Evolutionary conservation across 345 rosid species (phyloP).

Genomic region (Xanthoceras sorbifolium): DNA sequence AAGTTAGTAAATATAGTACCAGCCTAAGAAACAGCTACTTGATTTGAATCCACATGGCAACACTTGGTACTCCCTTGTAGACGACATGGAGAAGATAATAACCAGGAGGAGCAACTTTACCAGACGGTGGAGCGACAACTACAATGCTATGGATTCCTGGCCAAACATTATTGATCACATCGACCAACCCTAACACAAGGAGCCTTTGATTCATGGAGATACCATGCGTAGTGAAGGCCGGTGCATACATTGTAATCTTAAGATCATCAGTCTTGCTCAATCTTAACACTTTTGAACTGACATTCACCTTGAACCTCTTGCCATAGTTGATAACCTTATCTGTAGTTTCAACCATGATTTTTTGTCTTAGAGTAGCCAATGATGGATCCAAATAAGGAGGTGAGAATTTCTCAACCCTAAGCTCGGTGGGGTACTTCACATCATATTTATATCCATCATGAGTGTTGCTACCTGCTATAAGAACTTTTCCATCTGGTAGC

Average conservation of each 20-base stretch:
- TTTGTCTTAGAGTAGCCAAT: constrained; percentile 30
- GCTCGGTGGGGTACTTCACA: constrained; percentile 67
- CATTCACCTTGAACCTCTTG: constrained; percentile 22
- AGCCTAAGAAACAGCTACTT: constrained; percentile 16
- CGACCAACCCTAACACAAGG: constrained; percentile 31
- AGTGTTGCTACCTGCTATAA: constrained; percentile 73
- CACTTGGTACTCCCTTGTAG: constrained; percentile 55
- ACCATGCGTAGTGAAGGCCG: constrained; percentile 73
- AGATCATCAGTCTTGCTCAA: constrained; percentile 21
- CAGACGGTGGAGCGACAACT: constrained; percentile 39
- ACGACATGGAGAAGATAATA: constrained; percentile 56
- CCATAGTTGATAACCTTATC: constrained; percentile 33
- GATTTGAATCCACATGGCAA: constrained; percentile 54
- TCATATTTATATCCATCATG: constrained; percentile 55
- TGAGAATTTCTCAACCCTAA: constrained; percentile 67
- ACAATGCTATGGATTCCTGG: constrained; percentile 22
- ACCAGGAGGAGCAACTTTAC: constrained; percentile 58
- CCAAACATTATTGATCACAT: constrained; percentile 14
- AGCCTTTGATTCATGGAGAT: constrained; percentile 70
- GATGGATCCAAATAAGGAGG: constrained; percentile 68
- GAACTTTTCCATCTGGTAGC: constrained; percentile 62
- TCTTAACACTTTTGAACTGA: constrained; percentile 10
- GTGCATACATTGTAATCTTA: constrained; percentile 52
- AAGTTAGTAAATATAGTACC: background rate
- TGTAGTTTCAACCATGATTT: constrained; percentile 19